A percentile compares a stretch with the other conserved stretches of the same genome.
These are phyloP conservation scores for Pythium apleroticum DNA, from an alignment of 352 stramenopile genomes.

Conservation along the genomic window DNA sequence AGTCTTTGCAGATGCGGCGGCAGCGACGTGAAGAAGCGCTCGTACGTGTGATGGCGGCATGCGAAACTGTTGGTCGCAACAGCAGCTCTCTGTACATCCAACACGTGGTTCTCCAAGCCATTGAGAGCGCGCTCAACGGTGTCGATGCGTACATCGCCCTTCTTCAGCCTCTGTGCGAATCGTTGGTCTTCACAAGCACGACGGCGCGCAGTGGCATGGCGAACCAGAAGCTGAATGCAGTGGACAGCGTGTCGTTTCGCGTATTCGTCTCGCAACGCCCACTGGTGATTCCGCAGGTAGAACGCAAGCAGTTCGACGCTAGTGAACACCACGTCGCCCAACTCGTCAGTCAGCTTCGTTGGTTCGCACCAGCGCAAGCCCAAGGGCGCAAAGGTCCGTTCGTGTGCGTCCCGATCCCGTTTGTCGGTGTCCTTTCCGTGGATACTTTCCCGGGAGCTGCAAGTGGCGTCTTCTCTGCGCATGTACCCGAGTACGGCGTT, in stretches of 20 bases:
- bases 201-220: constrained; percentile 56
- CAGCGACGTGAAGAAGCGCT: constrained; percentile 38
- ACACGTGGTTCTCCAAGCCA: constrained; percentile 45
- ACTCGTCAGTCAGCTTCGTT: constrained; percentile 12
- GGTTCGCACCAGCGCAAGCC: constrained; percentile 20
- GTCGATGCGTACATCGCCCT: constrained; percentile 69
- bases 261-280: constrained; percentile 49
- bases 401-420: constrained; percentile 72
- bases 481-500: constrained; percentile 57
- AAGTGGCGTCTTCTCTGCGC: constrained; percentile 41
- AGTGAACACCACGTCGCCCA: neutral
- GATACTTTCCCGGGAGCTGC: constrained; percentile 66
- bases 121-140: constrained; percentile 57
- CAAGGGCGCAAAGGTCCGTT: constrained; percentile 39
- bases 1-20: constrained; percentile 15
- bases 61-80: constrained; percentile 37
- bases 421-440: constrained; percentile 59
- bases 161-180: constrained; percentile 47
- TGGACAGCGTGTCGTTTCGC: constrained; percentile 46
- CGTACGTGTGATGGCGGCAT: constrained; percentile 46
- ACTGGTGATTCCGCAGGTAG: constrained; percentile 54
- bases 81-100: constrained; percentile 38
- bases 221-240: constrained; percentile 35
- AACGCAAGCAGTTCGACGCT: constrained; percentile 25
- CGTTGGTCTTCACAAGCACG: constrained; percentile 50